Percentiles rank a stretch among this genome's conserved stretches.
Conservation (phyloP, 495 filamentous ascomycete species). For the Penicillium paradoxum region DNA sequence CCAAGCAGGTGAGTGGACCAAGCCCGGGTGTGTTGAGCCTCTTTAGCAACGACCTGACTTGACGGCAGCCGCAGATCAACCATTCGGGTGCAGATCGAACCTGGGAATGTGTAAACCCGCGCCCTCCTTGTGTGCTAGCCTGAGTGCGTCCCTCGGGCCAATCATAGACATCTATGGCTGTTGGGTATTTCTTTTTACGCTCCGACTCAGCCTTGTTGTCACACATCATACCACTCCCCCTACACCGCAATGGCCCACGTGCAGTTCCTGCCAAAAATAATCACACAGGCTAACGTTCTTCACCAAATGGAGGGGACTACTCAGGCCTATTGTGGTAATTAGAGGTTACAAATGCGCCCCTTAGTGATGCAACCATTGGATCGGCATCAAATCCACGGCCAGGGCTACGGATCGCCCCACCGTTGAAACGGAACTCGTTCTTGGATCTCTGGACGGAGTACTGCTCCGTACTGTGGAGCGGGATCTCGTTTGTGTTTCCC, state of each 20-base stretch:
- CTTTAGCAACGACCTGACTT: not conserved
- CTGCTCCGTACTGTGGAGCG: too few relatives aligned
- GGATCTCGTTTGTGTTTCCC: not conserved
- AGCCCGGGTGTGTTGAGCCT: slow-evolving; percentile 4
- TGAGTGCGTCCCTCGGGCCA: not conserved
- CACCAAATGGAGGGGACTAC: not conserved
- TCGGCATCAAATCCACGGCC: not conserved
- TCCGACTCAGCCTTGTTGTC: slow-evolving; percentile 3
- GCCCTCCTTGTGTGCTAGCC: not conserved
- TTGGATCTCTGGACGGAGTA: not conserved
- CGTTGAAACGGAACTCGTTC: not conserved
- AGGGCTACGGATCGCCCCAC: slow-evolving; percentile 1
- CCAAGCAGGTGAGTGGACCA: not conserved
- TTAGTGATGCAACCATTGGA: not conserved
- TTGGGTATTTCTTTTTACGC: not conserved
- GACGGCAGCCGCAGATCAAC: slow-evolving; percentile 1
- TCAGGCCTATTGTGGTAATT: not conserved
- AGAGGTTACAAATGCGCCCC: not conserved
- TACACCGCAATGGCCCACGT: not conserved
- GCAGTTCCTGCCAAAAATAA: slow-evolving; percentile 2
- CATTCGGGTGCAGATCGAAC: not conserved
- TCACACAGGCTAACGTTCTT: not conserved
- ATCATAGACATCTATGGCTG: not conserved
- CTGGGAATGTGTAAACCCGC: not conserved
- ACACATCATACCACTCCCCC: not conserved